phyloP scores from a whole-genome alignment of 176 grass and related monocot species.

The Cenchrus fungigraminus region DNA sequence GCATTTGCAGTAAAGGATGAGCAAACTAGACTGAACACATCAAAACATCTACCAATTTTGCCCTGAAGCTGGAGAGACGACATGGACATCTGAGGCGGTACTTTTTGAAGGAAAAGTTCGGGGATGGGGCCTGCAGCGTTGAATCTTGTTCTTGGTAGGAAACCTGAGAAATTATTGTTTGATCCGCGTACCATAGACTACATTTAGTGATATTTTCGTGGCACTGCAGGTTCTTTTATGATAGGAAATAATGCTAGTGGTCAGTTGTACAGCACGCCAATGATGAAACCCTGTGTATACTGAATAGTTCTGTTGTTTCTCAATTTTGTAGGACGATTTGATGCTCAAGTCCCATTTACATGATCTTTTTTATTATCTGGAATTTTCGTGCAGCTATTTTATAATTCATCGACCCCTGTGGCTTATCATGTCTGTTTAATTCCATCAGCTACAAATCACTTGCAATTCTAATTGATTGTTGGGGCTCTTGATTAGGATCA shows the following conservation, averaged over 20 bases:
- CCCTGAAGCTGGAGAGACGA: slow-evolving; percentile 9
- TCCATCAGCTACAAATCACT: too few relatives aligned
- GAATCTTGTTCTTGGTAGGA: slow-evolving; percentile 23
- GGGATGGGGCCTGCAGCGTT: not conserved
- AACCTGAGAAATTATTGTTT: not conserved
- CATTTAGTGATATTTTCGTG: slow-evolving; percentile 43
- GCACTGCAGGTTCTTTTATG: slow-evolving; percentile 25
- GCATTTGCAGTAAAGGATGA: slow-evolving; percentile 33
- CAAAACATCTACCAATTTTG: slow-evolving; percentile 18
- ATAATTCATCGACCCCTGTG: not conserved
- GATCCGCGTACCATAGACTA: not conserved
- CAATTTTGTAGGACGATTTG: not conserved
- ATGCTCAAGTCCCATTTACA: not conserved
- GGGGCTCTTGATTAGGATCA: too few relatives aligned
- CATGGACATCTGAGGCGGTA: not conserved
- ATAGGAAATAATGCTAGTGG: slow-evolving; percentile 41
- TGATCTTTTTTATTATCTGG: not conserved
- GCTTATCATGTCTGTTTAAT: not conserved
- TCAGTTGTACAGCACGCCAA: slow-evolving; percentile 49
- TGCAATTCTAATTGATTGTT: not conserved
- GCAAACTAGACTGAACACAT: not conserved
- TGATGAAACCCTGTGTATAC: slow-evolving; percentile 32
- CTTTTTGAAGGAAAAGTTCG: slow-evolving; percentile 5
- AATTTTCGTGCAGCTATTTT: not conserved
- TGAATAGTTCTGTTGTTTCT: slow-evolving; percentile 20